Base-by-base conservation (phyloP, 1,284 basidiomycete genomes). In the Irpex sp. region DNA sequence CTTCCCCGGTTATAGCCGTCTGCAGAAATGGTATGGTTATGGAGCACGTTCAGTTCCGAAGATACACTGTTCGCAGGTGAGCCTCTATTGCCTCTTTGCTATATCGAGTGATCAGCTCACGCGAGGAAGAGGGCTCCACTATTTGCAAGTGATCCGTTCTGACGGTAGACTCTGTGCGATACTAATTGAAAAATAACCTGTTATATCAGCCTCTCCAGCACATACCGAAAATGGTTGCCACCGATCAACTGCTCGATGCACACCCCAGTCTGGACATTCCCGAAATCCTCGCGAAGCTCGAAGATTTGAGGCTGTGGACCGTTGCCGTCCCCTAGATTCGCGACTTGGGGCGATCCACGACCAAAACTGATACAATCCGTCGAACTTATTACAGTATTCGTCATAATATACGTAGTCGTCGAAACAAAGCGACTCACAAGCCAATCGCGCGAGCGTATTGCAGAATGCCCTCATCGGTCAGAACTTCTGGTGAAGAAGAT, bases 91-190 rank as follows among this genome's bases (percentile, higher is more conserved):
- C 28, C 28, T 7, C 28, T 7, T 33, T 33, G 28, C 28, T 33
- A 33, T 33, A 33, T 33, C 28, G 6, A 33, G 28, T 33, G 28
- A 33, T 1, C 6, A 28, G 69, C 81, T 67, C 70, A 84, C 82
- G 84, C 84, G 45, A 85, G 69, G 67, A 86, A 88, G 81, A 85
- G 85, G 18, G 84, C 83, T 0, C 80, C 80, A 21, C 75, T 81
- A 58, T 83, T 66, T 5, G 78, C 82, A 16, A 42, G 64, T 2
- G 82, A 78, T 1, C 86, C 86, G 60, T 87, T 85, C 73, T 88
- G 86, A 65, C 83, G 83, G 84, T 85, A 88, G n/a, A 85, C 82
- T 55, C 85, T n/a, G n/a, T 80, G 67, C 85, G 7, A 33, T 33
- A 28, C 28, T 28, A 28, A 5, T 28, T 28, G 28, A 28, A 28